These are phyloP conservation scores for Neofusicoccum laricinum DNA, from an alignment of 2,329 filamentous ascomycete genomes.

Conservation along the genomic window DNA sequence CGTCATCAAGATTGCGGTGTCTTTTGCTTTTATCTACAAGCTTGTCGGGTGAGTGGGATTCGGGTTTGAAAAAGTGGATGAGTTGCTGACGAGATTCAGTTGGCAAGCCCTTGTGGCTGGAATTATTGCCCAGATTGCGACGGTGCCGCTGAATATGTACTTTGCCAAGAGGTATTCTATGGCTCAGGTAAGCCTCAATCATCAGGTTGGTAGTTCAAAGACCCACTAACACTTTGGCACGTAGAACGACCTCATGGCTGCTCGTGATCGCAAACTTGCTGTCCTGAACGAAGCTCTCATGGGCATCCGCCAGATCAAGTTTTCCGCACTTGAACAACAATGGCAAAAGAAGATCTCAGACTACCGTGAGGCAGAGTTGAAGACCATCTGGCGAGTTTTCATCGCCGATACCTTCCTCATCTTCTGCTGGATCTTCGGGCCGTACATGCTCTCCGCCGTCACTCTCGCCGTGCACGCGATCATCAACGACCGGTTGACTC, in stretches of 20 bases:
- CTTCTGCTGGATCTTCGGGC: constrained; percentile 60
- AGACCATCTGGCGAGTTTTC: constrained; percentile 65
- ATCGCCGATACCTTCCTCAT: constrained; percentile 54
- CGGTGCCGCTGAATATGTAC: constrained; percentile 67
- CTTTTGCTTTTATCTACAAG: constrained; percentile 63
- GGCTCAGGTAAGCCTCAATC: constrained; percentile 37
- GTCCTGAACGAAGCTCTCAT: constrained; percentile 74
- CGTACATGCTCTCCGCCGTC: constrained; percentile 69
- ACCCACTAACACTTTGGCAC: background rate
- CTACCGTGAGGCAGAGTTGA: constrained; percentile 65
- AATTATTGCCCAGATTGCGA: constrained; percentile 60
- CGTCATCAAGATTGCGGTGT: constrained; percentile 62
- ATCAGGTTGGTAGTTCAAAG: no score
- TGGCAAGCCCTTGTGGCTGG: constrained; percentile 68
- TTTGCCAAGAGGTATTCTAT: constrained; percentile 63
- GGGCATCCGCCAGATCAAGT: constrained; percentile 82
- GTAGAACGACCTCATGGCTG: constrained; percentile 69
- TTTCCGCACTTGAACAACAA: constrained; percentile 70
- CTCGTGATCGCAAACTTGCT: constrained; percentile 70
- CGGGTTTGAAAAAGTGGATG: background rate
- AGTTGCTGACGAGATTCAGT: background rate
- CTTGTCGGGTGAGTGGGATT: constrained; percentile 55
- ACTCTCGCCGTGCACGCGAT: constrained; percentile 67
- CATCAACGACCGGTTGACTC: constrained; percentile 60
- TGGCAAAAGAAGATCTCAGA: constrained; percentile 70